Conservation (phyloP, 2,329 filamentous ascomycete genomes). For the Zymoseptoria tritici region DNA sequence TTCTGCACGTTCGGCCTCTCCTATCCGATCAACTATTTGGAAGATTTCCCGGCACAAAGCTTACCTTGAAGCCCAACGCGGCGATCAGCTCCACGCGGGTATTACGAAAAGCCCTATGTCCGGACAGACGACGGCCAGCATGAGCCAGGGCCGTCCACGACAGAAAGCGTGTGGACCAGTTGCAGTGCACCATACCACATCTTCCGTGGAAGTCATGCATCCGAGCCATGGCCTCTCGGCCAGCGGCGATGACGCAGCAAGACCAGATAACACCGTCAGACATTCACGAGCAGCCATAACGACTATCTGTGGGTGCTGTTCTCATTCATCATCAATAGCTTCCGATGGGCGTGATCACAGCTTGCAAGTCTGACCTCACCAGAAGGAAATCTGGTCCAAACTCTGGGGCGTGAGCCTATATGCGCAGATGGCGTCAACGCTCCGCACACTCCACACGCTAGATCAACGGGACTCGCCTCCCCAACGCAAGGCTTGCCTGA, state of each 20-base stretch:
- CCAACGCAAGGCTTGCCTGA: background rate
- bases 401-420: background rate
- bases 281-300: background rate
- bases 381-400: background rate
- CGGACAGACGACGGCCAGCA: background rate
- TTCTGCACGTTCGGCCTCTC: background rate
- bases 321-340: too few relatives aligned
- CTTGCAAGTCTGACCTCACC: background rate
- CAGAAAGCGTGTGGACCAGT: background rate
- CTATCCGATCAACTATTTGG: background rate
- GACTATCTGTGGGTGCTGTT: too few relatives aligned
- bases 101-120: background rate
- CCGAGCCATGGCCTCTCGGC: background rate
- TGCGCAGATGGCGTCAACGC: background rate
- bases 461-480: background rate
- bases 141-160: background rate
- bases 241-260: background rate
- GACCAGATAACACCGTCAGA: background rate
- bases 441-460: background rate
- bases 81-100: background rate
- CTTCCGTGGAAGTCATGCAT: background rate
- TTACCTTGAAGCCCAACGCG: background rate
- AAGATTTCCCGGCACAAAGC: background rate
- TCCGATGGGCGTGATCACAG: background rate
- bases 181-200: background rate